These are phyloP conservation scores for Talaromyces sp. DNA, from an alignment of 2,329 filamentous ascomycete genomes.

Conservation along the genomic window DNA sequence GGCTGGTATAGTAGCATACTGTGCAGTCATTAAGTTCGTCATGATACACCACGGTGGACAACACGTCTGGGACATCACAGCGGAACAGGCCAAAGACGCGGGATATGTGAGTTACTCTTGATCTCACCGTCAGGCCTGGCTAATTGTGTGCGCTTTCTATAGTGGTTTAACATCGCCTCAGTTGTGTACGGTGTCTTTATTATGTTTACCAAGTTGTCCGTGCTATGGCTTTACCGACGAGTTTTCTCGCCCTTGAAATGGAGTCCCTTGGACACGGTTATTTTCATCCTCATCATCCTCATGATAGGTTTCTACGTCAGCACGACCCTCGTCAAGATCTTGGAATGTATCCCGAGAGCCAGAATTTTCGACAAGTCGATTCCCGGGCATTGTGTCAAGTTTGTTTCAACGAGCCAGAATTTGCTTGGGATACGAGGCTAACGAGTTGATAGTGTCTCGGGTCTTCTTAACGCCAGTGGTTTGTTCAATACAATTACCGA, in stretches of 20 bases:
- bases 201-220: constrained; percentile 18
- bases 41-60: constrained; percentile 11
- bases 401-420: background rate
- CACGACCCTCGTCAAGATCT: constrained; percentile 13
- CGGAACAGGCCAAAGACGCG: constrained; percentile 6
- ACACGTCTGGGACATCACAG: constrained; percentile 11
- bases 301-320: constrained; percentile 15
- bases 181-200: constrained; percentile 19
- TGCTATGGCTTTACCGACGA: constrained; percentile 17
- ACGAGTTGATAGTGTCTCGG: background rate
- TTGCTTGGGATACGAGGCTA: background rate
- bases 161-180: constrained; percentile 14
- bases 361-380: constrained; percentile 13
- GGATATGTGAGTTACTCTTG: constrained; percentile 3
- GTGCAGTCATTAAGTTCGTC: background rate
- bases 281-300: constrained; percentile 13
- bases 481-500: constrained; percentile 15
- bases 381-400: constrained; percentile 14
- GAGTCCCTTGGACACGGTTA: constrained; percentile 11
- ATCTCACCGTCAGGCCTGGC: background rate
- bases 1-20: constrained; percentile 4
- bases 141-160: background rate
- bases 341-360: constrained; percentile 14
- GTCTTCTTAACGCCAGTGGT: constrained; percentile 11
- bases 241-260: constrained; percentile 15